These are phyloP conservation scores for Panicum virgatum DNA, from an alignment of 202 grass and related monocot species.

Conservation along the genomic window DNA sequence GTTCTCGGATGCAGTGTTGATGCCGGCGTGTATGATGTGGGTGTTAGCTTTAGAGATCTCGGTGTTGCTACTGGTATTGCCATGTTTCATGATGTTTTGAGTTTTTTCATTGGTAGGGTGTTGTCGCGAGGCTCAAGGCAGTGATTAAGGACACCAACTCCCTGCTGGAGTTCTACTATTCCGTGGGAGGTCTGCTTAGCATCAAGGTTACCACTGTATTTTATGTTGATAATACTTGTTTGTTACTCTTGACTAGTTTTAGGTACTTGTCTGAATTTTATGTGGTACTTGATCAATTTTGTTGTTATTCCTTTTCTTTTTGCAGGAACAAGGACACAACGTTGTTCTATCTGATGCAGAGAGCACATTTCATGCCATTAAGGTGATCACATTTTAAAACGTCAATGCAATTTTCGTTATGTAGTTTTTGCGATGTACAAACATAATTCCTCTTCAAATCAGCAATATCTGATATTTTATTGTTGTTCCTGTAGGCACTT, in stretches of 20 bases:
- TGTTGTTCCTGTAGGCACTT: slow-evolving; percentile 63
- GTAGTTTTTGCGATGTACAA: slow-evolving; percentile 4
- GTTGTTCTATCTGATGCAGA: slow-evolving; percentile 62
- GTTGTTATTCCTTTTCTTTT: neutral
- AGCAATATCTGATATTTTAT: neutral
- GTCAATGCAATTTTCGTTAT: neutral
- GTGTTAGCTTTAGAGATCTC: slow-evolving; percentile 37
- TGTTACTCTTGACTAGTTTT: neutral
- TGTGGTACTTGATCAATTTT: neutral
- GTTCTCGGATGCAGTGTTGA: slow-evolving; percentile 60
- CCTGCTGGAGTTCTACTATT: slow-evolving; percentile 82
- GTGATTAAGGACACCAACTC: slow-evolving; percentile 79
- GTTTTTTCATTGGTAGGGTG: slow-evolving; percentile 46
- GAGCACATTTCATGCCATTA: slow-evolving; percentile 88
- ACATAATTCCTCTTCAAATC: neutral
- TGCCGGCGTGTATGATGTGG: slow-evolving; percentile 55
- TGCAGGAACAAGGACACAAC: slow-evolving; percentile 70
- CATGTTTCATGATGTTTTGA: slow-evolving; percentile 30
- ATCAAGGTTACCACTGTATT: slow-evolving; percentile 55
- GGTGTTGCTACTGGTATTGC: neutral
- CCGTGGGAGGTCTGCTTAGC: slow-evolving; percentile 64
- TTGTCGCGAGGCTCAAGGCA: slow-evolving; percentile 58
- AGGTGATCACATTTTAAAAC: slow-evolving; percentile 48
- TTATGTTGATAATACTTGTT: neutral
- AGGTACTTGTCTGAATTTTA: neutral